Evolutionary conservation across 2,329 filamentous ascomycete genomes (phyloP), one percentile per base, ranked within the genome.

Genomic region (Corinectria fuckeliana): DNA sequence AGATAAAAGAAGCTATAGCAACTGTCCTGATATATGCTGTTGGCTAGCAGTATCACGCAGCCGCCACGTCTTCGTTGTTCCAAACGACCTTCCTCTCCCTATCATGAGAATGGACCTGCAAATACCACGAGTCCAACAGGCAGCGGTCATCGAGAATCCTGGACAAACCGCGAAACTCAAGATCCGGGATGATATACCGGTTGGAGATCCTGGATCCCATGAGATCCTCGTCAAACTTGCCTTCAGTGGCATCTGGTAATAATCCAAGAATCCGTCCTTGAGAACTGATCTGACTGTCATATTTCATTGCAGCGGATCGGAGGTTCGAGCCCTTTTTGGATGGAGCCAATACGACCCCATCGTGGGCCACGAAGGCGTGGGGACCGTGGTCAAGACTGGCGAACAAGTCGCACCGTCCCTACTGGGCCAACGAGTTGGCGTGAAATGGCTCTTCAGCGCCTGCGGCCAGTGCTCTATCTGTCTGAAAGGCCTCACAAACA

Each of bases 391-490:
- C 2, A 68, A 68, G 16, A 9, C 75, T 0, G 78, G 79, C 0
- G 28, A 70, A 0, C 55, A 56, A 0, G 77, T 73, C 0, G 56
- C 70, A 0, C 6, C 60, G 0, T 60, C 56, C 0, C 20, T 80
- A 3, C 26, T 80, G 4, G 69, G 68, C 1, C 74, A 73, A 18
- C 59, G 75, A 2, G 79, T 81, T 0, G 79, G 79, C 1, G 72
- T 81, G 0, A 80, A 80, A 58, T 81, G 79, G 79, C 69, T 81
- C 0, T 79, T 75, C 60, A 78, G 74, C 4, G 76, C 78, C 1
- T 81, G 79, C 20, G 72, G 72, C 0, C 21, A 62, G 4, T 81
- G 79, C 25, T 68, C 68, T 1, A 69, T 67, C 5, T 81, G 79
- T 51, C 63, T 63, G 2, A 61, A 60, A 6, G 76, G 75, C 1